These are phyloP conservation scores for Paramyrothecium sp. DNA, from an alignment of 2,329 filamentous ascomycete genomes.

Conservation along the genomic window DNA sequence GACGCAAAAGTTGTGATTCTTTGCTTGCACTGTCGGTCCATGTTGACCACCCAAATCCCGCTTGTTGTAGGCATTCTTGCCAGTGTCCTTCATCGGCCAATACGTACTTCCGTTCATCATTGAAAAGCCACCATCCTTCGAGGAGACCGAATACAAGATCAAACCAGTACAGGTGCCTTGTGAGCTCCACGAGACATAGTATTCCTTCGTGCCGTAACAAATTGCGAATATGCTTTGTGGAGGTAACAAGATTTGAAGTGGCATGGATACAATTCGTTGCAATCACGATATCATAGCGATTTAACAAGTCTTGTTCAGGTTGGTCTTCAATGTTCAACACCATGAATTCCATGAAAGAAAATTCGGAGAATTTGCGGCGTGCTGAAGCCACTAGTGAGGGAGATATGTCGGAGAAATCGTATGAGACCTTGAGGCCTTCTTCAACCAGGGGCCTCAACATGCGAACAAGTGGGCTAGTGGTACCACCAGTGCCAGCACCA, in stretches of 20 bases:
- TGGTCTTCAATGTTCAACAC: constrained; percentile 27
- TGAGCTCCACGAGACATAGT: constrained; percentile 28
- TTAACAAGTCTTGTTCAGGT: constrained; percentile 8
- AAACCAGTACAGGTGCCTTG: constrained; percentile 20
- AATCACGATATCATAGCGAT: constrained; percentile 27
- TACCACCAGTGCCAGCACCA: constrained; percentile 42
- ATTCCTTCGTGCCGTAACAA: constrained; percentile 26
- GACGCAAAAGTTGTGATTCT: constrained; percentile 20
- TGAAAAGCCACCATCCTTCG: constrained; percentile 33
- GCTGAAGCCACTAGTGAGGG: constrained; percentile 25
- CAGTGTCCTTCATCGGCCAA: constrained; percentile 16
- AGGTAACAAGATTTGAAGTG: constrained; percentile 19
- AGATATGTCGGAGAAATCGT: constrained; percentile 43
- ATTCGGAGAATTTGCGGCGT: constrained; percentile 17
- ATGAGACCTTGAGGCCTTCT: constrained; percentile 25
- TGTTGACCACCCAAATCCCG: constrained; percentile 19
- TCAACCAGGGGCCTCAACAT: constrained; percentile 12
- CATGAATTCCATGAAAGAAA: background rate
- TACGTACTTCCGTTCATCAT: constrained; percentile 23
- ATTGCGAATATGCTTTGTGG: constrained; percentile 15
- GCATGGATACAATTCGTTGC: constrained; percentile 36
- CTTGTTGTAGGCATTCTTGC: constrained; percentile 13
- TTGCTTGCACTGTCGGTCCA: constrained; percentile 19
- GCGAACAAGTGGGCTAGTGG: constrained; percentile 29
- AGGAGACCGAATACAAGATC: constrained; percentile 31